Percentiles rank a stretch among this genome's conserved stretches.
These are phyloP conservation scores for Arthrobotrys iridis DNA, from an alignment of 2,329 filamentous ascomycete genomes.

Conservation along the genomic window DNA sequence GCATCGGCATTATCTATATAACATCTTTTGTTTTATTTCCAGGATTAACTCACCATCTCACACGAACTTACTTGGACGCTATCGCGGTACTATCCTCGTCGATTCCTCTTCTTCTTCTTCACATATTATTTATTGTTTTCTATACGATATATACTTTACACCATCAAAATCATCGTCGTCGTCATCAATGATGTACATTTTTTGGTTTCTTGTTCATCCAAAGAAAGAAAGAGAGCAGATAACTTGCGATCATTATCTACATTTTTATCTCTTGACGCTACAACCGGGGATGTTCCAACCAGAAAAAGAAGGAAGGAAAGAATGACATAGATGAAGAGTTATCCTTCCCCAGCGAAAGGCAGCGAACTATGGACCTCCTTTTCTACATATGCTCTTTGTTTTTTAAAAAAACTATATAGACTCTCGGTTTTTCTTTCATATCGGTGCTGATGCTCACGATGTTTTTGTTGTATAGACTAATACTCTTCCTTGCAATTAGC, in stretches of 20 bases:
- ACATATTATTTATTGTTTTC: not conserved
- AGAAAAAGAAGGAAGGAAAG: not conserved
- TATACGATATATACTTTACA: slow-evolving; percentile 3
- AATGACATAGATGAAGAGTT: too few species aligned
- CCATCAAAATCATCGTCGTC: not conserved
- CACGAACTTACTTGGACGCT: too few species aligned
- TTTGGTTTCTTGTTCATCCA: not conserved
- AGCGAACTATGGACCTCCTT: too few species aligned
- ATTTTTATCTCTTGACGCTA: not conserved
- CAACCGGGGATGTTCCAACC: not conserved
- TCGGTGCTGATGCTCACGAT: slow-evolving; percentile 4
- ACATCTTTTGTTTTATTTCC: too few species aligned
- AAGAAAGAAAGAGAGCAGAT: not conserved
- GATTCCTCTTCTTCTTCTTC: not conserved
- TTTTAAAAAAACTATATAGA: too few species aligned
- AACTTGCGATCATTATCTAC: slow-evolving; percentile 12
- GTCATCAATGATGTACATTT: slow-evolving; percentile 24
- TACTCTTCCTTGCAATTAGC: too few species aligned
- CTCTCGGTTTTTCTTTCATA: too few species aligned
- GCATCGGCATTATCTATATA: not conserved
- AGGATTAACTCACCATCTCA: not conserved
- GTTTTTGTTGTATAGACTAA: slow-evolving; percentile 33
- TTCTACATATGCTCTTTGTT: too few species aligned
- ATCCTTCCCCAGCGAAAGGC: slow-evolving; percentile 1
- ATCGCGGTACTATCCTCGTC: too few species aligned